A percentile compares a stretch with the other conserved stretches of the same genome.
Conservation (phyloP, 2,329 filamentous ascomycete species). For the Ascochyta koolunga region DNA sequence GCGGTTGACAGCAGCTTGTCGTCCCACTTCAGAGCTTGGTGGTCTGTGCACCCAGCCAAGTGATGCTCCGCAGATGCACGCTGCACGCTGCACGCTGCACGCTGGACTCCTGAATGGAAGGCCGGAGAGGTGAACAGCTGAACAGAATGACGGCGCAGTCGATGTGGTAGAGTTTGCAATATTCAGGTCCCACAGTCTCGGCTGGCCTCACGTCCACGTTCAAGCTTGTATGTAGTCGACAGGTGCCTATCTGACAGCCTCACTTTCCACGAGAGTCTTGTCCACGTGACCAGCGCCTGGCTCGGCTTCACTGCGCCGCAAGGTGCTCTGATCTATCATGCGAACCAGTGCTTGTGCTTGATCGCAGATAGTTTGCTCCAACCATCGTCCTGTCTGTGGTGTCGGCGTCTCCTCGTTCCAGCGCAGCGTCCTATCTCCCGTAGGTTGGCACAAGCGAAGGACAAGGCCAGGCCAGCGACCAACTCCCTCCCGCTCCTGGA, state of each 20-base stretch:
- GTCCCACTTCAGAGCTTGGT: constrained; percentile 10
- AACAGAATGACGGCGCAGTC: neutral
- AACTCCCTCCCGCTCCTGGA: constrained; percentile 30
- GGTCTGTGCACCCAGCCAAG: constrained; percentile 19
- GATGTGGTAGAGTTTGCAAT: neutral
- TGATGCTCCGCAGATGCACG: constrained; percentile 9
- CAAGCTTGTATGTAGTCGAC: neutral
- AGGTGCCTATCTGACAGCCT: neutral
- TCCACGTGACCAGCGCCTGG: constrained; percentile 7
- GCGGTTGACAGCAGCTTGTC: constrained; percentile 16
- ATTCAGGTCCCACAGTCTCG: no score
- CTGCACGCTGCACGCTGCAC: neutral
- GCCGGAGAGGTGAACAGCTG: neutral
- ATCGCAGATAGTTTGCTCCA: neutral
- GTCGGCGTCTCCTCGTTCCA: constrained; percentile 1
- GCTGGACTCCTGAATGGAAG: neutral
- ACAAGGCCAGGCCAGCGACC: constrained; percentile 31
- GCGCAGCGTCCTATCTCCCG: constrained; percentile 10
- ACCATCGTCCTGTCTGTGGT: neutral
- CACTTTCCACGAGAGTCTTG: neutral
- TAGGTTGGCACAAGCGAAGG: constrained; percentile 12
- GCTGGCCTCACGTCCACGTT: neutral
- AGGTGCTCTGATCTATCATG: neutral
- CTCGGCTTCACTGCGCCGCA: constrained; percentile 2
- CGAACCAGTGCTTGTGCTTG: neutral